Evolutionary conservation across 2,329 filamentous ascomycete genomes (phyloP), one percentile per base, ranked within the genome.

Genomic region (Eutypella sp.): DNA sequence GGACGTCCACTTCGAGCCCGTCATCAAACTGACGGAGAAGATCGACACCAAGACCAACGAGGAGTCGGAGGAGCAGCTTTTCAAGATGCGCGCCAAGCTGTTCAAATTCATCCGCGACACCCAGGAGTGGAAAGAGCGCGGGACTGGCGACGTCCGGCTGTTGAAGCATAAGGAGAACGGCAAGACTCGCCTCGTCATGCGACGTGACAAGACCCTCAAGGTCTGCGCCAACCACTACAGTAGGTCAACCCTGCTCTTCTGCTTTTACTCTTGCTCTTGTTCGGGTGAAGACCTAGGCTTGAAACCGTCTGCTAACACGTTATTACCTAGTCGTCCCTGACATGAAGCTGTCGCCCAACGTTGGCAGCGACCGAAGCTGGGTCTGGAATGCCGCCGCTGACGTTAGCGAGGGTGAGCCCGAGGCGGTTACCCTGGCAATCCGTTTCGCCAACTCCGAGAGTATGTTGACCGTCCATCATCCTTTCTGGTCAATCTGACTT

Each of bases 171-270:
- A 90, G 81, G 91, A 96, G 78, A 96, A 96, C 70, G 84, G 87
- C 73, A 97, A 97, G 85, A 96, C 91, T 48, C 84, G 93, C 61
- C 78, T 99, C 62, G 93, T 99, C 60, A 99, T 99, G 93, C 87
- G 93, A 70, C 83, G 93, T 68, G 93, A 99, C 79, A 97, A 97
- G 89, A 99, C 93, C 51, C 84, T 97, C 75, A 99, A 99, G 82
- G 93, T 99, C 73, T 99, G 93, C 85, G 93, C 93, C 67, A 99
- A 99, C 79, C 93, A 99, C 81, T 99, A 99, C 74, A 85, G 91
- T 96, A 84, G 63, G 87, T 75, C 23, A 22, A 13, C 24, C 16
- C 31, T 15, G 11, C 40, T 24, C 36, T 22, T n/a, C 9, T 8
- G n/a, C n/a, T n/a, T n/a, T n/a, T n/a, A n/a, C n/a, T n/a, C n/a